Evolutionary conservation across 1,139 yeast species (phyloP).

Genomic region (Petasospora rhodanensis): DNA sequence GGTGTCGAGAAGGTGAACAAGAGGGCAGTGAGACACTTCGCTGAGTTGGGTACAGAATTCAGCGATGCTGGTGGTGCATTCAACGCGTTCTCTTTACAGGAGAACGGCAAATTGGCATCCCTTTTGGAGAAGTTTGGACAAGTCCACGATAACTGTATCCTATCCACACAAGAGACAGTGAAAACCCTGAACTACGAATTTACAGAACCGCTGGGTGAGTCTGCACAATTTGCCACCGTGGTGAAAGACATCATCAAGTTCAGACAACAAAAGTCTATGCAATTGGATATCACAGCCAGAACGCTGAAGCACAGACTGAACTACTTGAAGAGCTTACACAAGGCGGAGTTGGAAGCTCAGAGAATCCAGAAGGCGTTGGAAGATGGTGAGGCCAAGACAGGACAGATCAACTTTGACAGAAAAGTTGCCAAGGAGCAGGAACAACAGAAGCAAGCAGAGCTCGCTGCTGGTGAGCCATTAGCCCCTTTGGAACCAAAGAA

Average conservation of each 20-base stretch:
- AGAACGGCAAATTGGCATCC: constrained; percentile 39
- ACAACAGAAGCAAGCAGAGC: constrained; percentile 35
- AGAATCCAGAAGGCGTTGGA: constrained; percentile 29
- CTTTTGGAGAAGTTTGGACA: constrained; percentile 71
- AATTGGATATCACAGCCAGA: constrained; percentile 51
- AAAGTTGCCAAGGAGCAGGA: constrained; percentile 20
- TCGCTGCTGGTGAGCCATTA: constrained; percentile 4
- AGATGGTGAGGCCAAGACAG: constrained; percentile 28
- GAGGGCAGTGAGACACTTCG: constrained; percentile 54
- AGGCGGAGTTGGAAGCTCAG: constrained; percentile 31
- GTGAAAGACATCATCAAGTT: constrained; percentile 62
- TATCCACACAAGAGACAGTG: constrained; percentile 57
- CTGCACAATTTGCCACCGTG: constrained; percentile 68
- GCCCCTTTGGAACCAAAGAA: constrained; percentile 26
- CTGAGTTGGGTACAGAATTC: constrained; percentile 60
- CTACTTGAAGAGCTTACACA: constrained; percentile 45
- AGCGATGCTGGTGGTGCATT: constrained; percentile 25
- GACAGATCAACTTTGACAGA: constrained; percentile 26
- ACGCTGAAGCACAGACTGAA: constrained; percentile 45
- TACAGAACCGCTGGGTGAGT: constrained; percentile 77
- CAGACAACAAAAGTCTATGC: constrained; percentile 62
- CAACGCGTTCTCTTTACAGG: constrained; percentile 66
- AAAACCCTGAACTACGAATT: constrained; percentile 61
- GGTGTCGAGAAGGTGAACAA: constrained; percentile 65
- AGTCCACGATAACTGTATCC: constrained; percentile 66